Conservation (phyloP, 768 basidiomycete genomes). For the Agrocybe praecox region DNA sequence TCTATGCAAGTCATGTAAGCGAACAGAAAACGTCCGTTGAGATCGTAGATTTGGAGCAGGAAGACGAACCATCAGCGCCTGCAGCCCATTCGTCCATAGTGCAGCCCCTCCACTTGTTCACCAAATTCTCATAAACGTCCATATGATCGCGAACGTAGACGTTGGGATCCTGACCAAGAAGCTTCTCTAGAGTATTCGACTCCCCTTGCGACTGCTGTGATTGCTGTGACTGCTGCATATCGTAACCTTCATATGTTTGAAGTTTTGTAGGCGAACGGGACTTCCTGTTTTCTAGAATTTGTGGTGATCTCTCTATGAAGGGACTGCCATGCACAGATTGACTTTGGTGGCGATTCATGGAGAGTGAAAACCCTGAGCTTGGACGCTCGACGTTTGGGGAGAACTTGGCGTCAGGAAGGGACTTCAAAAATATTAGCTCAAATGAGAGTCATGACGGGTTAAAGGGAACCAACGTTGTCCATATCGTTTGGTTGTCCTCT, state of each 20-base stretch:
- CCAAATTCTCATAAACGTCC: slow-evolving; percentile 45
- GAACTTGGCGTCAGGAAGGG: neutral
- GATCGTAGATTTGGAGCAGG: neutral
- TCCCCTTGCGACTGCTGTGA: neutral
- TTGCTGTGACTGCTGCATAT: neutral
- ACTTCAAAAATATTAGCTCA: neutral
- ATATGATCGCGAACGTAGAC: slow-evolving; percentile 39
- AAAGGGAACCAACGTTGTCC: slow-evolving; percentile 1
- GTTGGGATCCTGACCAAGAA: slow-evolving; percentile 48
- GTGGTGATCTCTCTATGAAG: neutral
- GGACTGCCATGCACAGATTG: neutral
- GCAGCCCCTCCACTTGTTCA: slow-evolving; percentile 52
- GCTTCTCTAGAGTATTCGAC: slow-evolving; percentile 30
- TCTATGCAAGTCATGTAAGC: slow-evolving; percentile 30
- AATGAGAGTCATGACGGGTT: neutral
- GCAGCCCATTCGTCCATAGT: slow-evolving; percentile 55
- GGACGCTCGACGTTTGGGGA: slow-evolving; percentile 12
- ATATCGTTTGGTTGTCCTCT: slow-evolving; percentile 11
- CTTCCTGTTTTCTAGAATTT: neutral
- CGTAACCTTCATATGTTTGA: neutral
- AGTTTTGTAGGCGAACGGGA: neutral
- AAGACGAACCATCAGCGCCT: slow-evolving; percentile 49
- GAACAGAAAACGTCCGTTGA: neutral
- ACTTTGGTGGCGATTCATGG: slow-evolving; percentile 1
- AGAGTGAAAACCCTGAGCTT: slow-evolving; percentile 17